These are phyloP conservation scores for Metschnikowia cerradonensis DNA, from an alignment of 805 yeast genomes.

Conservation along the genomic window DNA sequence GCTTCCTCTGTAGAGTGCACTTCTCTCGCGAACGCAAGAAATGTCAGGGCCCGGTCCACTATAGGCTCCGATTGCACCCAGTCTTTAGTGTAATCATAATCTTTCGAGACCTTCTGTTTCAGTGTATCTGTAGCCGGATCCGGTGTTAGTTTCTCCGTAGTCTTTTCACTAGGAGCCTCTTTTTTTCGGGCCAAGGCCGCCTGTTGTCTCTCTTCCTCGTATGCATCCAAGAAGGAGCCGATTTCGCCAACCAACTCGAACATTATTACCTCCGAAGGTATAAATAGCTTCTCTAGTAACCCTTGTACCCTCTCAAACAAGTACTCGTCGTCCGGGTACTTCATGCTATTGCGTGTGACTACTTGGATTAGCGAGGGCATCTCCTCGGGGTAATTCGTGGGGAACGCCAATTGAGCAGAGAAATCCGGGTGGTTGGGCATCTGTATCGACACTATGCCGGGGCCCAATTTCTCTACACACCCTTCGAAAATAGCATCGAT, in stretches of 20 bases:
- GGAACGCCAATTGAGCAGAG: constrained; percentile 66
- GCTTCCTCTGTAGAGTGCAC: constrained; percentile 72
- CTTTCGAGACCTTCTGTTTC: not conserved
- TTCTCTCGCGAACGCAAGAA: constrained; percentile 67
- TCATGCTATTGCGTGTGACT: constrained; percentile 25
- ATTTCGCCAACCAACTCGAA: constrained; percentile 74
- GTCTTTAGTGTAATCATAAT: constrained; percentile 51
- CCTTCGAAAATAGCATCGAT: constrained; percentile 86
- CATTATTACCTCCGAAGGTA: constrained; percentile 65
- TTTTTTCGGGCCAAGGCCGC: not conserved
- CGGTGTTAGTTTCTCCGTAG: not conserved
- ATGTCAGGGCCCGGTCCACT: constrained; percentile 79
- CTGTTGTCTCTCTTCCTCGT: constrained; percentile 19
- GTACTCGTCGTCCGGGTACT: constrained; percentile 41
- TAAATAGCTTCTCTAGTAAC: constrained; percentile 46
- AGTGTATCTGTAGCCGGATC: not conserved
- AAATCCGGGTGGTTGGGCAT: constrained; percentile 63
- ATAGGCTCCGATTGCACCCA: constrained; percentile 81
- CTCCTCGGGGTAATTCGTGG: constrained; percentile 61
- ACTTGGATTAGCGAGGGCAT: constrained; percentile 65
- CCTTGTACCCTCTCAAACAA: constrained; percentile 46
- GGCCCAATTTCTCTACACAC: constrained; percentile 37
- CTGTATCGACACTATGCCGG: constrained; percentile 42
- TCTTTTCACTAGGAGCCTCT: not conserved
- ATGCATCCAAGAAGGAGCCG: constrained; percentile 42